These are phyloP conservation scores for Leucocoprinus sp. DNA, from an alignment of 768 basidiomycete genomes.

Conservation along the genomic window DNA sequence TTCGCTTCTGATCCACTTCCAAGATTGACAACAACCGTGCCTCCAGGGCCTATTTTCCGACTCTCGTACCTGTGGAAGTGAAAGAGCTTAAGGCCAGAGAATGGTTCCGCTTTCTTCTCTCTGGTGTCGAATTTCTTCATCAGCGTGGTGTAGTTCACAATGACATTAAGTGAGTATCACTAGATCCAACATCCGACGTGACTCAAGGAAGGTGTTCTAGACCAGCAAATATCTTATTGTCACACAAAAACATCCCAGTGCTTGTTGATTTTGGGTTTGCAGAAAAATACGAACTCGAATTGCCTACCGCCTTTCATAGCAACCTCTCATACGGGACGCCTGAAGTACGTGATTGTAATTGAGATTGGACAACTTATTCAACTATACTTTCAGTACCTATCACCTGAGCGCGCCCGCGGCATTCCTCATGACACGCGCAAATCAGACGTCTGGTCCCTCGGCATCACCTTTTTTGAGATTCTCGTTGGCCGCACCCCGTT, in stretches of 20 bases:
- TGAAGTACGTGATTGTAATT: conserved; percentile 42
- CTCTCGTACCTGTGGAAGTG: conserved; percentile 82
- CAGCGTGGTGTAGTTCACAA: conserved; percentile 82
- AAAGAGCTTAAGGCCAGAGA: conserved; percentile 65
- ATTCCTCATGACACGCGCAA: conserved; percentile 89
- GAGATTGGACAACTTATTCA: background rate
- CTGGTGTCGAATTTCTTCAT: conserved; percentile 80
- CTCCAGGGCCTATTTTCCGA: conserved; percentile 77
- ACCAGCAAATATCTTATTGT: conserved; percentile 89
- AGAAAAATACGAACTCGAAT: conserved; percentile 65
- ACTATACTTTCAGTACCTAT: conserved; percentile 60
- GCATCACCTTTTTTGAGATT: conserved; percentile 91
- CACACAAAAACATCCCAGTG: conserved; percentile 68
- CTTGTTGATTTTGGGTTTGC: conserved; percentile 97
- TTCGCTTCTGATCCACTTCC: too few species aligned
- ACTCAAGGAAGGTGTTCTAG: conserved; percentile 27
- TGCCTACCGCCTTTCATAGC: conserved; percentile 66
- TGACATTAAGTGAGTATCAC: conserved; percentile 76
- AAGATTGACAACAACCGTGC: conserved; percentile 8
- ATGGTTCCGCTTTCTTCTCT: conserved; percentile 80
- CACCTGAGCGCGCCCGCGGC: conserved; percentile 86
- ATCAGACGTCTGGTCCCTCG: conserved; percentile 81
- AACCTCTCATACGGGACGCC: conserved; percentile 88
- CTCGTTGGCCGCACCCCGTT: conserved; percentile 90
- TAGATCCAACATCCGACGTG: background rate